Conservation (phyloP, 208 protist genomes). For the Acanthamoeba quina region DNA sequence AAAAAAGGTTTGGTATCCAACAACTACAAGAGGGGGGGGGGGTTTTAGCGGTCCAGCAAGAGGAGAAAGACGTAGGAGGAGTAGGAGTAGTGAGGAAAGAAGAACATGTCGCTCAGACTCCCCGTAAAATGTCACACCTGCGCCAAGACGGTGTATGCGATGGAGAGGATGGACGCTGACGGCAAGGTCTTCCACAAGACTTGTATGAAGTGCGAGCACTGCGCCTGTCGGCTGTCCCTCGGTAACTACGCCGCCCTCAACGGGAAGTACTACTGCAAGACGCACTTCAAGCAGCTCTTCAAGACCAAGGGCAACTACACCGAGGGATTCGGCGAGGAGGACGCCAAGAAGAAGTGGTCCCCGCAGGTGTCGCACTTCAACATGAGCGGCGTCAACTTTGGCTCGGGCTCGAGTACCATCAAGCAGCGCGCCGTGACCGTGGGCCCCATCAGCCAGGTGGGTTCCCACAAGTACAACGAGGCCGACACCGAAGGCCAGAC, state of each 20-base stretch:
- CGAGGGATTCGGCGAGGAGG: constrained; percentile 76
- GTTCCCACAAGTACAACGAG: not conserved
- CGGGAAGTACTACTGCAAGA: constrained; percentile 80
- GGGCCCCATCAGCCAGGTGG: not conserved
- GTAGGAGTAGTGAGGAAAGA: too few relatives aligned
- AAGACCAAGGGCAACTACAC: constrained; percentile 83
- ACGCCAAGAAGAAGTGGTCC: constrained; percentile 68
- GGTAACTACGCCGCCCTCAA: constrained; percentile 13
- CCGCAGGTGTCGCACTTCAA: constrained; percentile 27
- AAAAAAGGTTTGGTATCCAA: too few relatives aligned
- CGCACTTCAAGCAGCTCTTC: constrained; percentile 84
- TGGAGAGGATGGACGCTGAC: constrained; percentile 69
- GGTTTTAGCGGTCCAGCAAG: too few relatives aligned
- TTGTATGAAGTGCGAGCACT: constrained; percentile 50
- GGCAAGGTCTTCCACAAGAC: constrained; percentile 60
- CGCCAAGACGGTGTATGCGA: constrained; percentile 55
- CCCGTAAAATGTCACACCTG: too few relatives aligned
- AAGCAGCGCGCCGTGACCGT: not conserved
- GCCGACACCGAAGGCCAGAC: too few relatives aligned
- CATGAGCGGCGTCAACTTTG: constrained; percentile 64
- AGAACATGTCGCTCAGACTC: too few relatives aligned
- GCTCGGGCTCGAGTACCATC: not conserved
- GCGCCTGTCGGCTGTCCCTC: not conserved
- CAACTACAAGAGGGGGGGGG: too few relatives aligned
- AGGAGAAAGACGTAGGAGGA: too few relatives aligned